Evolutionary conservation across 345 rosid genomes (phyloP), one percentile per base, ranked within the genome.

Genomic region (Moringa oleifera): DNA sequence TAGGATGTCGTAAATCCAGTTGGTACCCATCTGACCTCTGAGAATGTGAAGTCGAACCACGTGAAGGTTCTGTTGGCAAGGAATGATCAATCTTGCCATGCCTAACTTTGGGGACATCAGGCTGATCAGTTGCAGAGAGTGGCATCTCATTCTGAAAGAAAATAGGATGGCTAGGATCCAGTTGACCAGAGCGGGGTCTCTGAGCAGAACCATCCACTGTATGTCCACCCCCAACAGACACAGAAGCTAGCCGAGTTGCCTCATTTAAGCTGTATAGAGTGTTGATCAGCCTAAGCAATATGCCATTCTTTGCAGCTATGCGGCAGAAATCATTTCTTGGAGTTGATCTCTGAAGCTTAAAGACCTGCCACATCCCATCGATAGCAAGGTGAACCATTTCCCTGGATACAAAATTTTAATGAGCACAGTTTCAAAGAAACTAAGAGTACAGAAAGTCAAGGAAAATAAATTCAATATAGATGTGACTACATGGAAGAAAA

Each of bases 321-420:
- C 85, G 85, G 68, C 99, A 94, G 62, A 94, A 94, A 76, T 90
- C 97, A 36, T 94, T 94, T 77, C 84, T 91, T 18, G 97, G 89
- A 58, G 89, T 94, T 54, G 99, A 94, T 67, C 88, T 79, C 68
- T 87, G 95, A 73, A 90, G 97, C 82, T 90, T 90, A 81, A 91
- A 91, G 71, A 95, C 89, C 77, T 91, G 99, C 99, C 97, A 91
- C 93, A 89, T 95, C 82, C 97, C 97, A 64, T 95, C 99, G 68
- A 95, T 89, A 69, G 99, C 99, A 54, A 95, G 86, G 68, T 95
- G 99, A 75, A 91, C 97, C 96, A 91, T 95, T 76, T 95, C 96
- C 97, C 99, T 95, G 89, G 66, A 78, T 63, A 71, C 60, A 66
- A 70, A 71, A 64, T 22, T 69, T 55, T 62, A 63, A 73, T 73